Percentiles rank a stretch among this genome's conserved stretches.
phyloP scores from a whole-genome alignment of 2,329 filamentous ascomycete species.

The Botrytis cinerea region DNA sequence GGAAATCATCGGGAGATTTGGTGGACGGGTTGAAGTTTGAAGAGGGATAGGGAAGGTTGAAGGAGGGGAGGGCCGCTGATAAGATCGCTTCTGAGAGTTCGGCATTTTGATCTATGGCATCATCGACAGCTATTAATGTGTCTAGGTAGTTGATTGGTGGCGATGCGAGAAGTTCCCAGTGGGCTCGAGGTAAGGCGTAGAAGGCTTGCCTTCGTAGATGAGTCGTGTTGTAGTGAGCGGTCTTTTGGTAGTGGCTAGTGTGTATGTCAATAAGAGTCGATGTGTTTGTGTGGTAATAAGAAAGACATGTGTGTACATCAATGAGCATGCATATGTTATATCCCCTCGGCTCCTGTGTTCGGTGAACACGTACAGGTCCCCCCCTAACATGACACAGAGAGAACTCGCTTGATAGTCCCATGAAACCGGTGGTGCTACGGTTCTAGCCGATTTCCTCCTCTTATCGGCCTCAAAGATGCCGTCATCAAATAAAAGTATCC shows the following conservation, averaged over 20 bases:
- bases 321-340: background rate
- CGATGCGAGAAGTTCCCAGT: conserved; percentile 79
- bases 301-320: conserved; percentile 9
- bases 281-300: background rate
- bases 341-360: background rate
- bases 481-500: conserved; percentile 41
- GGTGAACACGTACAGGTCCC: background rate
- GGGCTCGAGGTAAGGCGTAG: conserved; percentile 80
- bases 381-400: conserved; percentile 13
- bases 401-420: conserved; percentile 17
- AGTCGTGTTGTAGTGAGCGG: conserved; percentile 86
- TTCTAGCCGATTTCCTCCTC: background rate
- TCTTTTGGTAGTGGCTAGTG: conserved; percentile 76
- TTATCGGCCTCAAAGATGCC: background rate
- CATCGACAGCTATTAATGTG: conserved; percentile 76
- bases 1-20: conserved; percentile 56
- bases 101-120: conserved; percentile 86
- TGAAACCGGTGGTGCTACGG: background rate
- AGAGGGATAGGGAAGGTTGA: conserved; percentile 49
- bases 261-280: conserved; percentile 8
- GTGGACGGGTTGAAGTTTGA: background rate
- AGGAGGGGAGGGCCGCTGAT: conserved; percentile 65
- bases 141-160: conserved; percentile 83
- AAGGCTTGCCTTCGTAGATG: conserved; percentile 90
- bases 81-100: conserved; percentile 80